These are phyloP conservation scores for Leptographium procerum DNA, from an alignment of 2,329 filamentous ascomycete genomes.

Conservation along the genomic window DNA sequence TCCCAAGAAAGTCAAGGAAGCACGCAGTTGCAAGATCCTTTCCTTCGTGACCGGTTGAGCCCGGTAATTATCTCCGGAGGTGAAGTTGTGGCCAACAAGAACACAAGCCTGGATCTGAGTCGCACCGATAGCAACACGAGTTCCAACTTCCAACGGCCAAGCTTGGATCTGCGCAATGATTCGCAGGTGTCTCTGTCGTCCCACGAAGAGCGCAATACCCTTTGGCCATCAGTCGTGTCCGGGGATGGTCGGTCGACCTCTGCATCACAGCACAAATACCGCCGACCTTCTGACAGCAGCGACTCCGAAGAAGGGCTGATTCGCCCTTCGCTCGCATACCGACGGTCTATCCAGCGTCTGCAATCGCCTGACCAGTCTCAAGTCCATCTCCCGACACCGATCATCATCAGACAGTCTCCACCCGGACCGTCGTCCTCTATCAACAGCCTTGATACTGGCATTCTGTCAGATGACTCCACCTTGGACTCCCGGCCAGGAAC, in stretches of 20 bases:
- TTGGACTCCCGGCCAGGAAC: conserved; percentile 27
- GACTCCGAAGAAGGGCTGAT: conserved; percentile 37
- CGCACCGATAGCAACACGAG: conserved; percentile 41
- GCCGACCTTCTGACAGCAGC: conserved; percentile 42
- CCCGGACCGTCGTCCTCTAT: conserved; percentile 34
- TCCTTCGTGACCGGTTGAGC: conserved; percentile 50
- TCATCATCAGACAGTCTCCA: conserved; percentile 28
- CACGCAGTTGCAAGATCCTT: conserved; percentile 37
- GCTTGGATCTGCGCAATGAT: conserved; percentile 28
- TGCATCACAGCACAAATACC: conserved; percentile 20
- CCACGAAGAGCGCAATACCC: conserved; percentile 29
- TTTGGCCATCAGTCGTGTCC: conserved; percentile 45
- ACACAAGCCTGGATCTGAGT: conserved; percentile 36
- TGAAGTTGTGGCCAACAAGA: conserved; percentile 48
- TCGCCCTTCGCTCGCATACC: conserved; percentile 41
- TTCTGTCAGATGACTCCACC: conserved; percentile 46
- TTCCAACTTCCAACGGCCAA: conserved; percentile 26
- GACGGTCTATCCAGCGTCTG: conserved; percentile 43
- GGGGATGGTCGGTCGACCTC: conserved; percentile 18
- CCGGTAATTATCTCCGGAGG: conserved; percentile 57
- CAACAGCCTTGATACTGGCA: conserved; percentile 44
- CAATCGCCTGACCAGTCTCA: conserved; percentile 29
- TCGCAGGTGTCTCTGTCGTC: conserved; percentile 31
- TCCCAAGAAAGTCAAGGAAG: conserved; percentile 41
- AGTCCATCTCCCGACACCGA: conserved; percentile 40